These are phyloP conservation scores for Carex parvula DNA, from an alignment of 176 grass and related monocot genomes.

Conservation along the genomic window DNA sequence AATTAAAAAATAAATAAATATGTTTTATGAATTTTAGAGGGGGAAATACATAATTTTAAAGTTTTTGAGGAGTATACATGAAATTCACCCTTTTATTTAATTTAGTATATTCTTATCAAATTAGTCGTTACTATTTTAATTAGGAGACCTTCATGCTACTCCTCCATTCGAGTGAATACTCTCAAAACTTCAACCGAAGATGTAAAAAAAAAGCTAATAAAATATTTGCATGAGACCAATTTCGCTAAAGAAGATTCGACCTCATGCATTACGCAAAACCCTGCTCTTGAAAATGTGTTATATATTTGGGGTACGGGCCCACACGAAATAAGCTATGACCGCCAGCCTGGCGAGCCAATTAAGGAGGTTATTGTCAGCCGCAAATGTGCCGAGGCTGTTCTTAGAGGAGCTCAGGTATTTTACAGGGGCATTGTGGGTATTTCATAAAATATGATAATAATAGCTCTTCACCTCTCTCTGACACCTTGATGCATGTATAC, in stretches of 20 bases:
- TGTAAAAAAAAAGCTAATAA: slow-evolving; percentile 57
- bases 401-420: slow-evolving; percentile 89
- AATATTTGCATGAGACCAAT: slow-evolving; percentile 35
- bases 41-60: too few relatives aligned
- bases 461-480: background rate
- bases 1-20: too few relatives aligned
- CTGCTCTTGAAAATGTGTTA: slow-evolving; percentile 66
- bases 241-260: slow-evolving; percentile 23
- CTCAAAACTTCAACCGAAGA: slow-evolving; percentile 54
- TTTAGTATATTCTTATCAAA: background rate
- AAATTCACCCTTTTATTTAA: background rate
- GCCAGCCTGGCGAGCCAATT: slow-evolving; percentile 31
- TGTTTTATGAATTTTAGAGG: too few relatives aligned
- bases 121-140: background rate
- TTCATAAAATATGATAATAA: too few relatives aligned
- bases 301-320: slow-evolving; percentile 84
- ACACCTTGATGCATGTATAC: slow-evolving; percentile 10
- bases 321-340: slow-evolving; percentile 46
- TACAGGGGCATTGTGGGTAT: too few relatives aligned
- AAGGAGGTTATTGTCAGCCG: slow-evolving; percentile 94
- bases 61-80: too few relatives aligned
- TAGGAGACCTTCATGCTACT: slow-evolving; percentile 83
- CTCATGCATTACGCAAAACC: slow-evolving; percentile 47
- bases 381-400: slow-evolving; percentile 95
- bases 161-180: slow-evolving; percentile 85